Evolutionary conservation across 2,329 filamentous ascomycete genomes (phyloP).

Genomic region (Chrysoporthe deuterocubensis): DNA sequence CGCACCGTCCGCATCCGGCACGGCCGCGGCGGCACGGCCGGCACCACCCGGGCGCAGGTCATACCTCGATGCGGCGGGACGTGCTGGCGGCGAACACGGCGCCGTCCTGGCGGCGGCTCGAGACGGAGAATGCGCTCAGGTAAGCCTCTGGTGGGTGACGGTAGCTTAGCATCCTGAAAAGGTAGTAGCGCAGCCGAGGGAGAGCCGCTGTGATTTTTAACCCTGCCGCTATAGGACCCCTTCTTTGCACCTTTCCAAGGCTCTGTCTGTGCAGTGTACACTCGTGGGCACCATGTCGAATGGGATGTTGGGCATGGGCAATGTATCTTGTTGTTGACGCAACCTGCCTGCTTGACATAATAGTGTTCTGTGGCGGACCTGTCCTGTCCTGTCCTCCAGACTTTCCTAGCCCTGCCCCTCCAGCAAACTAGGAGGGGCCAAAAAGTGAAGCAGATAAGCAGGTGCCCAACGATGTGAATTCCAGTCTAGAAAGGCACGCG

Average conservation of each 20-base stretch:
- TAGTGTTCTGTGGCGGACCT: background rate
- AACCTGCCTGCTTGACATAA: background rate
- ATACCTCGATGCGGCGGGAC: constrained; percentile 31
- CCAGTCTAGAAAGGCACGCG: background rate
- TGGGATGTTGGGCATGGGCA: background rate
- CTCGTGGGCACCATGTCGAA: background rate
- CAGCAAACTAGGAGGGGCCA: background rate
- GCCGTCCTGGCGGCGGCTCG: constrained; percentile 36
- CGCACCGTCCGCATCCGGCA: constrained; percentile 34
- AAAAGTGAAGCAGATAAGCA: background rate
- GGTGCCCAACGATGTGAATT: background rate
- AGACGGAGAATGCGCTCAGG: constrained; percentile 34
- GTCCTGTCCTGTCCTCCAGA: background rate
- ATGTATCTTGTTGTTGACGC: background rate
- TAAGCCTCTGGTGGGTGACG: too few relatives aligned
- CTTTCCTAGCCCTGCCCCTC: background rate
- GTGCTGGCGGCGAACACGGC: constrained; percentile 34
- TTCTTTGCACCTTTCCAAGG: background rate
- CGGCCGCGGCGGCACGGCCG: background rate
- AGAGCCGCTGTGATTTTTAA: background rate
- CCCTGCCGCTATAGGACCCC: too few relatives aligned
- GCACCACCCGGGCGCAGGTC: constrained; percentile 31
- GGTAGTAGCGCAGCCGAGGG: background rate
- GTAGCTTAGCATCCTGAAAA: background rate
- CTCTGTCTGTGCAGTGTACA: background rate